Conservation (phyloP, 2,329 filamentous ascomycete genomes). For the Pseudocercospora pini-densiflorae region DNA sequence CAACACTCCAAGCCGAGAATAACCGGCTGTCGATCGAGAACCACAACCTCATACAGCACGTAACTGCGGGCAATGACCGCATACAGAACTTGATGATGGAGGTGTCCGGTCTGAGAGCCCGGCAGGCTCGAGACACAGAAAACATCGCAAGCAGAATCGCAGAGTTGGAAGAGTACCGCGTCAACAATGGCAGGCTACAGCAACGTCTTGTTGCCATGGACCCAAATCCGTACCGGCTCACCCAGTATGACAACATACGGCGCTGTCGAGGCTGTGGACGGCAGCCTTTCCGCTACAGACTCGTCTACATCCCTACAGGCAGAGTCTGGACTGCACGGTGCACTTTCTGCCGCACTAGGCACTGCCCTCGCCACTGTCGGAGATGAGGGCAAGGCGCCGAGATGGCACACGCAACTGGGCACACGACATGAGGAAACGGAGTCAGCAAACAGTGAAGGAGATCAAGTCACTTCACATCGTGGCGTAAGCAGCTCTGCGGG, state of each 20-base stretch:
- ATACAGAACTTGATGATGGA: neutral
- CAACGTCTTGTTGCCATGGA: no score
- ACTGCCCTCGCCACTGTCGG: neutral
- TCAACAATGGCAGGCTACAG: no score
- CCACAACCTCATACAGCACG: neutral
- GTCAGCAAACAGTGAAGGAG: neutral
- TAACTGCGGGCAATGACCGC: neutral
- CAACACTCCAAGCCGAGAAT: no score
- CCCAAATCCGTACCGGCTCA: no score
- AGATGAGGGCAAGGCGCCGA: neutral
- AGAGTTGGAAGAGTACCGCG: neutral
- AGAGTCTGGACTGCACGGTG: neutral
- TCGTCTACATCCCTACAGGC: neutral
- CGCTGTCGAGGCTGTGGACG: no score
- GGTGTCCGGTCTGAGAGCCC: no score
- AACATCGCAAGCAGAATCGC: neutral
- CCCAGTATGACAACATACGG: no score
- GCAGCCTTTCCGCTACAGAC: neutral
- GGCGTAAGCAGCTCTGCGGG: neutral
- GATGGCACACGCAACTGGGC: neutral
- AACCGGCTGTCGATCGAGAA: no score
- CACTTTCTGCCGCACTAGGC: neutral
- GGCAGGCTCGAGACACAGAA: no score
- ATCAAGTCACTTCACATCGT: neutral
- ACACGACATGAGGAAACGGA: neutral